Base-by-base conservation (phyloP, 306 rosid species). In the Medicago lupulina region DNA sequence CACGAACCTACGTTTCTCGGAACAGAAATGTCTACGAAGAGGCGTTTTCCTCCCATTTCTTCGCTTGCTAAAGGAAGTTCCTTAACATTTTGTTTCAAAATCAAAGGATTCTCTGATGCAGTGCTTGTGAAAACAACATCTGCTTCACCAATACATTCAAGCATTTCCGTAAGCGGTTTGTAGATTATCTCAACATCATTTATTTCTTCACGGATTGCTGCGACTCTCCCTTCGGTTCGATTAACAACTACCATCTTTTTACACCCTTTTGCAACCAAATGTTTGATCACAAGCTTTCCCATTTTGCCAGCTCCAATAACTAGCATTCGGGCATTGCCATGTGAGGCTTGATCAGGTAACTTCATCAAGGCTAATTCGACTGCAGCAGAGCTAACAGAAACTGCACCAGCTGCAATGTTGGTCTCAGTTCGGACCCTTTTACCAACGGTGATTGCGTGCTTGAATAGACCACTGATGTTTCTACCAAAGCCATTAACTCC, bases 271-370 rank as follows among this genome's bases (percentile, higher is more conserved):
- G 99, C 90, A 3, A 85, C 97, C 87, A 96, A 84, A 81, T 95
- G 98, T 73, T 92, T 95, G 79, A 95, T 92, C 63, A 95, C 97
- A 75, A 96, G 99, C 85, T 96, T 96, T 36, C 99, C 99, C 99
- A 96, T 96, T 87, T 96, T 96, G 7, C 99, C 99, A 1, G 97
- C 99, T 86, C 99, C 99, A 57, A 96, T 87, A 49, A 96, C 85
- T 85, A 96, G 73, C 92, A 96, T 90, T 65, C 89, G 85, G 23
- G 90, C 90, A 69, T 71, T 80, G 11, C 70, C 84, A 71, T 92
- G 91, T 6, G 97, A 86, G 58, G 87, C 67, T 18, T 83, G 83
- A 90, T 61, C 13, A 43, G 99, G 99, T 41, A 96, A 85, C 88
- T 96, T 96, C 98, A 96, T 90, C 68, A 90, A 68, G 80, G 98